Base-by-base conservation (phyloP, 768 basidiomycete genomes). In the Lactifluus piperatus region DNA sequence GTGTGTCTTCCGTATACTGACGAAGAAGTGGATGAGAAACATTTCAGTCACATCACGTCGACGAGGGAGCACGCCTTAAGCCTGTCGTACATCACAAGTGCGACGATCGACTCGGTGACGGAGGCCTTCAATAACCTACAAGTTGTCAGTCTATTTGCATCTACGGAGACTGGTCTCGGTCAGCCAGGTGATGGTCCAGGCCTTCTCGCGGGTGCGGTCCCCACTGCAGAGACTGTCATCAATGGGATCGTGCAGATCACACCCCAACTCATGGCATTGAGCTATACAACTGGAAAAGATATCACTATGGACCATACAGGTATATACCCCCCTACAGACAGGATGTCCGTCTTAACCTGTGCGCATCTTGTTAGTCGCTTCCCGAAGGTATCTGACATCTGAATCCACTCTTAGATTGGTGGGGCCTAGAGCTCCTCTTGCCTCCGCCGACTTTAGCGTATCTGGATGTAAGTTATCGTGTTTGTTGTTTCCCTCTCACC, bases 331-430 rank as follows among this genome's bases (percentile, higher is more conserved):
- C 91, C 90, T 0, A 79, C 75, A 0, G 90, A 92, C 68, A 77
- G 90, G 49, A 80, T 92, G 69, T 89, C 86, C 11, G 78, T 86
- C 24, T 72, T 92, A 27, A 90, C 89, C 14, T 92, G 89, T 91
- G 69, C 68, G 86, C 71, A 8, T 32, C 34, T 44, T 47, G 39
- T 54, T 55, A 1, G 22, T 45, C 26, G 27, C 26, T 7, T 27
- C 7, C 36, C 3, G 30, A 61, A 6, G 24, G 32, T 46, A 32
- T 46, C 43, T 52, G 48, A 57, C 24, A 51, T 49, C 39, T 44
- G 56, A 8, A 50, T 50, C 39, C 45, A 55, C 8, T 55, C 27
- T 16, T 62, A 92, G 90, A 92, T 70, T 93, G 91, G 91, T 94
- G 91, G 91, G 91, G 91, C 14, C 74, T 90, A 13, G 91, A 94